Percentiles rank a stretch among this genome's conserved stretches.
Evolutionary conservation across 2,329 filamentous ascomycete genomes (phyloP).

Genomic region (Aspergillus intermedius): DNA sequence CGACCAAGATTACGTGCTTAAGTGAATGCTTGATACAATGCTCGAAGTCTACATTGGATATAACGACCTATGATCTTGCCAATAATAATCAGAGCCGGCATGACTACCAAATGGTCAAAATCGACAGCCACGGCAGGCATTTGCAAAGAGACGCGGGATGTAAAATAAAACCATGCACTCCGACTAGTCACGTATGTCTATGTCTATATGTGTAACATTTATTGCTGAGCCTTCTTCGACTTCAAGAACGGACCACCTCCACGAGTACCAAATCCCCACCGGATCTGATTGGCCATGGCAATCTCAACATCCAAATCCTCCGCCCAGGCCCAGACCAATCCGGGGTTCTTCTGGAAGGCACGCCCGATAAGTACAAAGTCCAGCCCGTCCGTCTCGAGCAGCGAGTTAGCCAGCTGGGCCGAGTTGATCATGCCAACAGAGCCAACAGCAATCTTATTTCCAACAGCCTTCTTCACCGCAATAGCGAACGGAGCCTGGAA

Average conservation of each 20-base stretch:
- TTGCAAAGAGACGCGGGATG: too few species aligned
- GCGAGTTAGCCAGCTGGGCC: constrained; percentile 60
- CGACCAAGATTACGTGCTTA: too few species aligned
- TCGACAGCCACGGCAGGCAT: too few species aligned
- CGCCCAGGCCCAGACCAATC: constrained; percentile 67
- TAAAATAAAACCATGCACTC: too few species aligned
- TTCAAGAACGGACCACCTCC: neutral
- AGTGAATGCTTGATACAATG: too few species aligned
- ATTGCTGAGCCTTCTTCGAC: neutral
- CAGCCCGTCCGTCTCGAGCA: constrained; percentile 47
- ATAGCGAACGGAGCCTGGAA: constrained; percentile 72
- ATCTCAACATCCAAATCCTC: constrained; percentile 65
- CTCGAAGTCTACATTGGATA: too few species aligned
- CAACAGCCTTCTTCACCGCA: constrained; percentile 65
- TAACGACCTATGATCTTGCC: too few species aligned
- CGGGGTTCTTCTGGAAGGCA: constrained; percentile 75
- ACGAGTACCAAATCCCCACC: constrained; percentile 46
- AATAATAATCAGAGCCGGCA: too few species aligned
- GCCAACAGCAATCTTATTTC: constrained; percentile 63
- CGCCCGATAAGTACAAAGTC: constrained; percentile 70
- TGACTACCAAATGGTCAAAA: too few species aligned
- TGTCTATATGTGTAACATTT: neutral
- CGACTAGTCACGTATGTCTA: neutral
- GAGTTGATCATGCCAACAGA: constrained; percentile 68
- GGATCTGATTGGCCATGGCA: constrained; percentile 64